These are phyloP conservation scores for Plantago major DNA, from an alignment of 257 asterid genomes.

Conservation along the genomic window DNA sequence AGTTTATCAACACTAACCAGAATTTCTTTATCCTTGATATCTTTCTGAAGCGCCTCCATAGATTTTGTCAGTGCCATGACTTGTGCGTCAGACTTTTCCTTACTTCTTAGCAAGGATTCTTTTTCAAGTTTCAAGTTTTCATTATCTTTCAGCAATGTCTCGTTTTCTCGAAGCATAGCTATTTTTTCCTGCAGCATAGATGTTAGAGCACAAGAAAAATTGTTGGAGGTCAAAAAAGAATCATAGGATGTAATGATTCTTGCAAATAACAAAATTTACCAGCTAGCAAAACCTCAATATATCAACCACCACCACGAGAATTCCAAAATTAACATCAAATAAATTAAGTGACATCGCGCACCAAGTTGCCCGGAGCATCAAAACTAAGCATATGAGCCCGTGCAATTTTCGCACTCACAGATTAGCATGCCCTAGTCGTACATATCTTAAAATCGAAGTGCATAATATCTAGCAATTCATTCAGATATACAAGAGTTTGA, in stretches of 20 bases:
- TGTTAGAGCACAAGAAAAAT: conserved; percentile 14
- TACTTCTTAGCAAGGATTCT: conserved; percentile 58
- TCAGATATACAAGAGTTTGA: not conserved
- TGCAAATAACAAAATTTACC: conserved; percentile 4
- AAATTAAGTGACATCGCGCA: conserved; percentile 15
- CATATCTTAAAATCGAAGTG: not conserved
- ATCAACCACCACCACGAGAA: conserved; percentile 10
- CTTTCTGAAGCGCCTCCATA: conserved; percentile 79
- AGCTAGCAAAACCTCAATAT: conserved; percentile 1
- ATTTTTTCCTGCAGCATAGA: conserved; percentile 73
- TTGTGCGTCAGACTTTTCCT: conserved; percentile 66
- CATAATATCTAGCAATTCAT: conserved; percentile 11
- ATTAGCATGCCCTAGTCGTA: not conserved
- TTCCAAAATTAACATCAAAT: conserved; percentile 2
- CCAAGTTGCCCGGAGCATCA: not conserved
- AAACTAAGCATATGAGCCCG: not conserved
- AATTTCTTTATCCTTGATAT: conserved; percentile 75
- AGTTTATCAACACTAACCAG: conserved; percentile 35
- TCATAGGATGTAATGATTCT: conserved; percentile 12
- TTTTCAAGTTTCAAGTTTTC: conserved; percentile 59
- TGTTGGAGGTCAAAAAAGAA: not conserved
- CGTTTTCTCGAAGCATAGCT: conserved; percentile 64
- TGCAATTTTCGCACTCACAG: not conserved
- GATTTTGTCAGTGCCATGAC: conserved; percentile 64
- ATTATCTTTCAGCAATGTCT: conserved; percentile 63